phyloP scores from a whole-genome alignment of 805 yeast species.

The Saccharomyces jurei region DNA sequence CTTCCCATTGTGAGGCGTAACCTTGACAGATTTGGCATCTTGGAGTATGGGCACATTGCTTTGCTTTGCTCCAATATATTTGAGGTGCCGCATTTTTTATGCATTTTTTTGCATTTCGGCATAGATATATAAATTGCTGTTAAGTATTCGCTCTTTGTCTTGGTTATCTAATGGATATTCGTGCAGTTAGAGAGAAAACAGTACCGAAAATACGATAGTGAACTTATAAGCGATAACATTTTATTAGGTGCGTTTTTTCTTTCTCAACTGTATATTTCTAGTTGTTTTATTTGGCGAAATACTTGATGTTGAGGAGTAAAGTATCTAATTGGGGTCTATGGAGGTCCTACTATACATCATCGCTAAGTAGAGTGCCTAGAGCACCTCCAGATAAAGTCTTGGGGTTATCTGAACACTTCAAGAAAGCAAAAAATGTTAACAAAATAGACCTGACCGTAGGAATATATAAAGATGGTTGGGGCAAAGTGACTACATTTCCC shows the following conservation, averaged over 20 bases:
- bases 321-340: neutral
- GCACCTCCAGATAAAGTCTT: slow-evolving; percentile 86
- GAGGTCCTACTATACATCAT: neutral
- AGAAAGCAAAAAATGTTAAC: slow-evolving; percentile 49
- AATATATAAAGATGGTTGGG: slow-evolving; percentile 82
- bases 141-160: neutral
- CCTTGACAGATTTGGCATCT: neutral
- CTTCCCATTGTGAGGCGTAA: neutral
- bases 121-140: neutral
- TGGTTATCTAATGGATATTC: neutral
- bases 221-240: neutral
- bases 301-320: neutral
- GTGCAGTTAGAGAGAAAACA: neutral
- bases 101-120: neutral
- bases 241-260: neutral
- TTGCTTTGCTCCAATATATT: neutral
- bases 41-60: neutral
- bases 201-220: neutral
- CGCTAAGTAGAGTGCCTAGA: slow-evolving; percentile 29
- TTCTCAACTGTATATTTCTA: neutral
- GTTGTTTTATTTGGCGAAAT: neutral
- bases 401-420: slow-evolving; percentile 70
- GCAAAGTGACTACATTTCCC: slow-evolving; percentile 39
- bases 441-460: slow-evolving; percentile 46
- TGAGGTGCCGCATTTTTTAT: neutral